Percentiles rank a stretch among this genome's conserved stretches.
phyloP scores from a whole-genome alignment of 108 stramenopile genomes.

The Aureococcus anophagefferens region DNA sequence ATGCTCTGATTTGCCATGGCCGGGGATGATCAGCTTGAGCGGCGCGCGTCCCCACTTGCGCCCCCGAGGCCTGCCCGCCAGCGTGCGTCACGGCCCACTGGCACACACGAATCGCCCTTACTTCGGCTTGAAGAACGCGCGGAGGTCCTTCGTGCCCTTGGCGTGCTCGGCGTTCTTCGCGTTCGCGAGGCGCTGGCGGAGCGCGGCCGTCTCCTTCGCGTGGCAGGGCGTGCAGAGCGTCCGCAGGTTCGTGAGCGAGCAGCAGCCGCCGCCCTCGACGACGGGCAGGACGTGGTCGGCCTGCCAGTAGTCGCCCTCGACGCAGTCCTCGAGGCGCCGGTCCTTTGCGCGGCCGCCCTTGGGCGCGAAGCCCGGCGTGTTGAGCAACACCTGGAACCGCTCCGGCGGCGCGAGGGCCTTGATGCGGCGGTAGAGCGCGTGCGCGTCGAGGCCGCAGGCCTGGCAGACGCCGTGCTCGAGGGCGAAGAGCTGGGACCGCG shows the following conservation, averaged over 20 bases:
- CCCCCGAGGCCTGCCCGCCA: too few species aligned
- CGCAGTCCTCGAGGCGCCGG: slow-evolving; percentile 45
- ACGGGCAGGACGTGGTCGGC: slow-evolving; percentile 70
- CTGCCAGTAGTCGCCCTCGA: slow-evolving; percentile 70
- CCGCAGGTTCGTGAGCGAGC: slow-evolving; percentile 56
- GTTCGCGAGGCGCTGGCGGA: not conserved
- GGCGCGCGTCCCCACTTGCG: too few species aligned
- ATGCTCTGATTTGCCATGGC: too few species aligned
- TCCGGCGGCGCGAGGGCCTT: slow-evolving; percentile 54
- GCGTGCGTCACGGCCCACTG: too few species aligned
- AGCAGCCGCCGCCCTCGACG: slow-evolving; percentile 62
- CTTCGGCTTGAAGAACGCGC: not conserved
- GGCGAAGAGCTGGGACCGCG: slow-evolving; percentile 14
- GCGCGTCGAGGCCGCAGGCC: slow-evolving; percentile 38
- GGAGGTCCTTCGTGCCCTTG: not conserved
- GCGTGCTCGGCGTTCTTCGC: not conserved
- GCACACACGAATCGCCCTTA: too few species aligned
- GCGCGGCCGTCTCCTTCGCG: slow-evolving; percentile 32
- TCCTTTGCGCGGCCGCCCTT: slow-evolving; percentile 34
- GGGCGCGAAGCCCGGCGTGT: slow-evolving; percentile 54
- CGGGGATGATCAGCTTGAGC: too few species aligned
- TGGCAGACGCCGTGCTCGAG: slow-evolving; percentile 26
- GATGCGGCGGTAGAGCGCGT: slow-evolving; percentile 48
- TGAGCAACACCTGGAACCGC: slow-evolving; percentile 50
- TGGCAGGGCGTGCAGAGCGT: slow-evolving; percentile 70